A percentile compares a stretch with the other conserved stretches of the same genome.
phyloP scores from a whole-genome alignment of 2,329 filamentous ascomycete species.

The Alternaria solani region DNA sequence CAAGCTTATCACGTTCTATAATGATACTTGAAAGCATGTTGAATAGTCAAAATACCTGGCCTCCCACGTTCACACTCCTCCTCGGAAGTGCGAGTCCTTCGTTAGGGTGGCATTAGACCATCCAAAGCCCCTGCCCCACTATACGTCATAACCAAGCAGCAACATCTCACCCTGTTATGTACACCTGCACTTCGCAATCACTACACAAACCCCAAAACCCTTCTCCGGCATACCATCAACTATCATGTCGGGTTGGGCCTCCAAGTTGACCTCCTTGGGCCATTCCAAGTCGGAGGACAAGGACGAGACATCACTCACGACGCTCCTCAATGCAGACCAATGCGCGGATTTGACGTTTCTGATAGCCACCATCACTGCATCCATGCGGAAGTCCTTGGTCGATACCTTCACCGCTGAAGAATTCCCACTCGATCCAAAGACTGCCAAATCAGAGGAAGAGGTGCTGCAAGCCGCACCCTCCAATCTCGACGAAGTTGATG shows the following conservation, averaged over 20 bases:
- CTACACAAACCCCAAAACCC: constrained; percentile 1
- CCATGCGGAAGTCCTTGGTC: constrained; percentile 56
- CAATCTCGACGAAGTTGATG: constrained; percentile 34
- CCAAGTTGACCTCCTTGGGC: constrained; percentile 48
- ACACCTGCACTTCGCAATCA: constrained; percentile 3
- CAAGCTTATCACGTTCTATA: not conserved
- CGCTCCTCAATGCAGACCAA: constrained; percentile 56
- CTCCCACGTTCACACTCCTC: not conserved
- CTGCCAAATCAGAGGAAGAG: constrained; percentile 34
- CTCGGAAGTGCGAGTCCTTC: constrained; percentile 2
- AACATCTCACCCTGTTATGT: constrained; percentile 6
- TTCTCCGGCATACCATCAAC: constrained; percentile 7
- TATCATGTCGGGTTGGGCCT: constrained; percentile 41
- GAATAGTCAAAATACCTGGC: not conserved
- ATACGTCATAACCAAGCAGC: constrained; percentile 28
- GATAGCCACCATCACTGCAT: constrained; percentile 57
- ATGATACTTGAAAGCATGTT: not conserved
- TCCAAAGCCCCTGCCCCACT: constrained; percentile 19
- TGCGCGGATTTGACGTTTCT: constrained; percentile 58
- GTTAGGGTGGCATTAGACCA: not conserved
- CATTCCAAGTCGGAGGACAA: constrained; percentile 40
- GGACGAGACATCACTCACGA: constrained; percentile 53
- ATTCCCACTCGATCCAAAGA: constrained; percentile 18
- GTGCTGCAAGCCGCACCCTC: constrained; percentile 33
- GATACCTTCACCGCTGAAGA: constrained; percentile 52